Evolutionary conservation across 1,139 yeast species (phyloP).

Genomic region (Saccharomyces hybrid): DNA sequence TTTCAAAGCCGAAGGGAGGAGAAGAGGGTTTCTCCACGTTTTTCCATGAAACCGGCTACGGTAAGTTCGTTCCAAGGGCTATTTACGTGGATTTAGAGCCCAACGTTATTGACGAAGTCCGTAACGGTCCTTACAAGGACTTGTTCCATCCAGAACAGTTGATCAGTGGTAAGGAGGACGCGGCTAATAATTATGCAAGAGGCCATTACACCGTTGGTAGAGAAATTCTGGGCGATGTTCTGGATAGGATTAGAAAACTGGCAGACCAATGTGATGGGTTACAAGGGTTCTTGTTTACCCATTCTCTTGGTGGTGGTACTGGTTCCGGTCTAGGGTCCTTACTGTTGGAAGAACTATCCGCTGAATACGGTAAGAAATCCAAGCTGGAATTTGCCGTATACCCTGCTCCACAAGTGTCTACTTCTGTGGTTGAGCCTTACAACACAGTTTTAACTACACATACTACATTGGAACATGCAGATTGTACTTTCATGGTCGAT

Average conservation of each 20-base stretch:
- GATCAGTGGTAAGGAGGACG: slow-evolving; percentile 96
- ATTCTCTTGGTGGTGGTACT: slow-evolving; percentile 98
- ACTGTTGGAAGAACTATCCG: slow-evolving; percentile 82
- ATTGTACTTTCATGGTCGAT: slow-evolving; percentile 98
- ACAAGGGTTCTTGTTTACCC: slow-evolving; percentile 95
- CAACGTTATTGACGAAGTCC: slow-evolving; percentile 93
- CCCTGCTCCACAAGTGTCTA: slow-evolving; percentile 96
- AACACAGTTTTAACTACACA: slow-evolving; percentile 95
- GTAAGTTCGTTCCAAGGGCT: slow-evolving; percentile 97
- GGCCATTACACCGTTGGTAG: slow-evolving; percentile 98
- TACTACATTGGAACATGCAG: slow-evolving; percentile 95
- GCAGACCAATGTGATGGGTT: slow-evolving; percentile 96
- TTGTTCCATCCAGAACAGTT: slow-evolving; percentile 97
- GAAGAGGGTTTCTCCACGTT: slow-evolving; percentile 95
- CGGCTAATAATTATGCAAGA: slow-evolving; percentile 97
- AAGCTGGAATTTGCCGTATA: slow-evolving; percentile 96
- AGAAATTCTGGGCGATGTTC: slow-evolving; percentile 86
- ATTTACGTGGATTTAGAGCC: slow-evolving; percentile 96
- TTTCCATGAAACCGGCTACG: slow-evolving; percentile 92
- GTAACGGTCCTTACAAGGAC: slow-evolving; percentile 86
- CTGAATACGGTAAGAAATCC: slow-evolving; percentile 93
- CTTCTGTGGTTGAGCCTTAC: slow-evolving; percentile 97
- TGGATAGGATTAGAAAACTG: slow-evolving; percentile 93
- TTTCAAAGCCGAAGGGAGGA: slow-evolving; percentile 75
- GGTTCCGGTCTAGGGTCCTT: slow-evolving; percentile 98